These are phyloP conservation scores for Candida verbasci DNA, from an alignment of 805 yeast species.

Conservation along the genomic window DNA sequence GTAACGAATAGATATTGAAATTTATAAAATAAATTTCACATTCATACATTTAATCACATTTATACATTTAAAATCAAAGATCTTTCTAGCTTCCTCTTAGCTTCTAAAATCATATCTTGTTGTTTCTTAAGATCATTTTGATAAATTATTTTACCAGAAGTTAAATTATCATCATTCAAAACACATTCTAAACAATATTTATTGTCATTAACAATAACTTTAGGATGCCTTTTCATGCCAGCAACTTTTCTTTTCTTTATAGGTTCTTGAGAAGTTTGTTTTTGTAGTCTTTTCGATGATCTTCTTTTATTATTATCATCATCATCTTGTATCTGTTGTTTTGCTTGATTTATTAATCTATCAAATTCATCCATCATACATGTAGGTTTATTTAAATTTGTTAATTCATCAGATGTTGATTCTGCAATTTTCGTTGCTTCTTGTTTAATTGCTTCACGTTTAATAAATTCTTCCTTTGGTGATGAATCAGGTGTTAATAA, in stretches of 20 bases:
- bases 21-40: too few species aligned
- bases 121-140: background rate
- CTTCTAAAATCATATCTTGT: constrained; percentile 1
- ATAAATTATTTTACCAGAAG: constrained; percentile 2
- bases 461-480: constrained; percentile 4
- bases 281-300: constrained; percentile 2
- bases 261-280: background rate
- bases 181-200: constrained; percentile 30
- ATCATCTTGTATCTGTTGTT: constrained; percentile 12
- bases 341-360: constrained; percentile 15
- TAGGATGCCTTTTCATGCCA: background rate
- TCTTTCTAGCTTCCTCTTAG: constrained; percentile 2
- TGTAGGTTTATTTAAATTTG: constrained; percentile 3
- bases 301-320: background rate
- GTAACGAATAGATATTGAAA: too few species aligned
- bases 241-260: background rate
- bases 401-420: constrained; percentile 7
- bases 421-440: constrained; percentile 5
- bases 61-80: constrained; percentile 2
- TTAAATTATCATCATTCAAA: constrained; percentile 6
- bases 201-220: background rate
- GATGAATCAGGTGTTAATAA: constrained; percentile 5
- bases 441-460: background rate
- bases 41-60: too few species aligned
- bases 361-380: constrained; percentile 16